These are phyloP conservation scores for Diaporthe destruens DNA, from an alignment of 2,329 filamentous ascomycete species.

Conservation along the genomic window DNA sequence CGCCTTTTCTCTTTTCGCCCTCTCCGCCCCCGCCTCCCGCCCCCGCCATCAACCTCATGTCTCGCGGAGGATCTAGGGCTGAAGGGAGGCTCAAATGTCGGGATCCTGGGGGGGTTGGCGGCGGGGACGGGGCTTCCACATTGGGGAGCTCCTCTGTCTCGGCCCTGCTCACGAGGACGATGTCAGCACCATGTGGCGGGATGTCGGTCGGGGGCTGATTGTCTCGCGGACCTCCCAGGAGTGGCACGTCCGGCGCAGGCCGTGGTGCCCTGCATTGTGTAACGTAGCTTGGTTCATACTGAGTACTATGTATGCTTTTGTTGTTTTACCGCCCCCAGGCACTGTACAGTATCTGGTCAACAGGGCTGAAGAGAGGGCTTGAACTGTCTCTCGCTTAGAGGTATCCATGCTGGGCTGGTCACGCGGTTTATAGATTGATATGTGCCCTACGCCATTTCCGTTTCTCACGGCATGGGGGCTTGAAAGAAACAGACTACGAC, in stretches of 20 bases:
- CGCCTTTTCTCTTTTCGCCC: not conserved
- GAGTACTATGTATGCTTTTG: no score
- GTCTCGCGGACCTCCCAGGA: not conserved
- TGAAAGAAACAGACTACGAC: no score
- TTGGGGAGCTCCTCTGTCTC: not conserved
- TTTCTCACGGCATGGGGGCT: not conserved
- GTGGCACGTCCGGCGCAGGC: not conserved
- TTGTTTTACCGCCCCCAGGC: not conserved
- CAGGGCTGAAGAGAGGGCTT: constrained; percentile 1
- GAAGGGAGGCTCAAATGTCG: constrained; percentile 6
- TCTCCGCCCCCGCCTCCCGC: not conserved
- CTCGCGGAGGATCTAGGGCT: constrained; percentile 20
- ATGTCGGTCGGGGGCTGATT: not conserved
- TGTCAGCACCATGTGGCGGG: no score
- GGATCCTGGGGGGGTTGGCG: constrained; percentile 7
- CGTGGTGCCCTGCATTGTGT: not conserved
- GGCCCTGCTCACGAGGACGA: not conserved
- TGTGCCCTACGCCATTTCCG: not conserved
- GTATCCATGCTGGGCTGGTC: not conserved
- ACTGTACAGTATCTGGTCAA: not conserved
- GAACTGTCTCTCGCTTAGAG: not conserved
- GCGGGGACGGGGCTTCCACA: not conserved
- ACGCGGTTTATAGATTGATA: not conserved
- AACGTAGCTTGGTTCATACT: not conserved
- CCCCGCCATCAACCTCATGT: not conserved